Evolutionary conservation across 2,329 filamentous ascomycete genomes (phyloP), one percentile per base, ranked within the genome.

Genomic region (Periglandula ipomoeae): DNA sequence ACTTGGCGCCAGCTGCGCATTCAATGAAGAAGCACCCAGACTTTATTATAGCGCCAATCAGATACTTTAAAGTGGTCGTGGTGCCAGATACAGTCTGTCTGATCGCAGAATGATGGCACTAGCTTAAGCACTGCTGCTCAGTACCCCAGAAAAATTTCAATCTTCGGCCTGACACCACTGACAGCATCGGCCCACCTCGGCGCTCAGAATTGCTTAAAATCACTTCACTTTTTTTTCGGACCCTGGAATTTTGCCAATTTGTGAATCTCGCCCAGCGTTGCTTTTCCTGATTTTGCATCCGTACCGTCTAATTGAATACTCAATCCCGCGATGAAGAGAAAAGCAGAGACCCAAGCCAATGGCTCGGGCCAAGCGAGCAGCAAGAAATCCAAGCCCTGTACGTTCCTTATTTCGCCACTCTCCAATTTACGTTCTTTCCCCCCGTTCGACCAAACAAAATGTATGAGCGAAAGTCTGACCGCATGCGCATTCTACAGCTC

Each of bases 351-450:
- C 52, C 67, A 71, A 54, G 61, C 63, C 46, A 66, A 62, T 53
- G 65, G 65, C 59, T 70, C 68, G 50, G 71, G 8, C 1, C 24
- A 65, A 56, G 66, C 65, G 53, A 59, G 60, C 53, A 76, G 73
- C 61, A 82, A 81, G 65, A 77, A 76, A 62, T 64, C 73, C 56
- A 76, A 75, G 63, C 68, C 66, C 52, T 62, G 74, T 75, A 61
- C 57, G 70, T 46, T 40, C 39, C 45, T 38, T 37, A n/a, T 9
- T 42, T 32, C 42, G 11, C n/a, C 26, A n/a, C n/a, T n/a, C n/a
- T n/a, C n/a, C n/a, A n/a, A n/a, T n/a, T n/a, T n/a, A n/a, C n/a
- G n/a, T n/a, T n/a, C n/a, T n/a, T n/a, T n/a, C n/a, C n/a, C n/a
- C n/a, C n/a, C n/a, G n/a, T n/a, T n/a, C n/a, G n/a, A n/a, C n/a